Evolutionary conservation across 75 land plant genomes (phyloP), one percentile per base, ranked within the genome.

Genomic region (Pinus albicaulis): DNA sequence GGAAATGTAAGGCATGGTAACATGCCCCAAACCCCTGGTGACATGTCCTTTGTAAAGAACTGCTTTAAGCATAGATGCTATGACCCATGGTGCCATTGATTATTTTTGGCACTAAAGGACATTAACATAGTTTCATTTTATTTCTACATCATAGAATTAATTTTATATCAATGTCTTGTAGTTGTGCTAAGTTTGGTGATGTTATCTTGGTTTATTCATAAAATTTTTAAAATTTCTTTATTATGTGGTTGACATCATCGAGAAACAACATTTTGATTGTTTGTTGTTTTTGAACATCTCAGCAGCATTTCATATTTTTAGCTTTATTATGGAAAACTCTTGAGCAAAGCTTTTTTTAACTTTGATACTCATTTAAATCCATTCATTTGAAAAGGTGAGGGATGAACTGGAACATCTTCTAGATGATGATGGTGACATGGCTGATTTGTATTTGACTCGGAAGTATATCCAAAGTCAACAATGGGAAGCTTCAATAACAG

Each of bases 371-470:
- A 55, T 72, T 52, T 72, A 23, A 20, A 48, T 25, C 25, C 7
- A 34, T 11, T 17, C 23, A 34, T 76, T 77, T 44, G 16, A 34
- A 8, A 86, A 98, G 99, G 96, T 91, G 36, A 81, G 98, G 76
- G 92, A 98, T 91, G 98, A 98, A 85, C 80, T 98, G 60, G 98
- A 92, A 75, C 99, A 98, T 76, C 88, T 98, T 56, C 77, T 98
- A 53, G 98, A 98, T 82, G 94, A 98, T 74, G 90, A 92, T 74
- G 91, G 91, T 69, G 94, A 98, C 77, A 98, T 98, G 99, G 96
- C 98, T 57, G 85, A 98, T 25, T 72, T 98, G 53, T 98, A 95
- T 75, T 74, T 98, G 26, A 91, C 98, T 69, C 90, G 99, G 31
- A 98, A 88, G 82, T 83, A 85, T 72, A 73, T 84, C 31, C 89